Conservation (phyloP, 768 basidiomycete species). For the Boletus sp. region DNA sequence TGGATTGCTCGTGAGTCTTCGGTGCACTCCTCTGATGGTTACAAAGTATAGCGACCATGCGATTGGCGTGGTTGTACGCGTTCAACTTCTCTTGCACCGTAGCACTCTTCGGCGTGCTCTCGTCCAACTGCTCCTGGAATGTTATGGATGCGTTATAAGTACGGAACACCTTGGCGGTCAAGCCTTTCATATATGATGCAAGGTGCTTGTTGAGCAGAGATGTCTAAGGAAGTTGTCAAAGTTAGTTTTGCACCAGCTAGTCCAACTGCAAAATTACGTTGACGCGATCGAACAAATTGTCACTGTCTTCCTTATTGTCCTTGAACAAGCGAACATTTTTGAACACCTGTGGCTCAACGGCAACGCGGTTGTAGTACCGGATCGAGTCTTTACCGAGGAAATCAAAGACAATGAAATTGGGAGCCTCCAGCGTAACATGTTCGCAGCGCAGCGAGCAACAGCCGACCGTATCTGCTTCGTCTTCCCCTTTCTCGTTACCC, state of each 20-base stretch:
- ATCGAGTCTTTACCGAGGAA: constrained; percentile 99
- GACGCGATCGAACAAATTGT: constrained; percentile 92
- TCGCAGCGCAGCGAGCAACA: constrained; percentile 97
- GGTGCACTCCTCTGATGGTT: constrained; percentile 97
- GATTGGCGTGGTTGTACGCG: constrained; percentile 95
- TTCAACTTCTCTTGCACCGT: constrained; percentile 95
- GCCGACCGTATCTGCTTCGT: constrained; percentile 98
- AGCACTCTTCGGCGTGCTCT: constrained; percentile 61
- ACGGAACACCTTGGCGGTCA: constrained; percentile 99
- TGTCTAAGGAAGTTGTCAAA: constrained; percentile 49
- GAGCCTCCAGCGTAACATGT: constrained; percentile 89
- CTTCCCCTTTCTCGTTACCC: constrained; percentile 99
- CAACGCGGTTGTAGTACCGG: constrained; percentile 89
- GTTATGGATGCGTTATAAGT: constrained; percentile 98
- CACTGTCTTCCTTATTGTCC: constrained; percentile 82
- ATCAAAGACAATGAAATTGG: constrained; percentile 88
- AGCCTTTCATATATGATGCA: constrained; percentile 90
- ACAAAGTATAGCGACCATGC: constrained; percentile 95
- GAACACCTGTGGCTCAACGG: constrained; percentile 90
- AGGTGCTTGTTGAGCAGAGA: constrained; percentile 87
- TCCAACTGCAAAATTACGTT: constrained; percentile 46
- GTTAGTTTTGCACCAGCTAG: constrained; percentile 16
- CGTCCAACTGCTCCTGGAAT: constrained; percentile 87
- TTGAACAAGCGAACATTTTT: constrained; percentile 99
- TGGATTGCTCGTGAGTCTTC: constrained; percentile 89